Percentiles rank a stretch among this genome's conserved stretches.
Conservation (phyloP, 2,329 filamentous ascomycete species). For the Penicillium decumbens region DNA sequence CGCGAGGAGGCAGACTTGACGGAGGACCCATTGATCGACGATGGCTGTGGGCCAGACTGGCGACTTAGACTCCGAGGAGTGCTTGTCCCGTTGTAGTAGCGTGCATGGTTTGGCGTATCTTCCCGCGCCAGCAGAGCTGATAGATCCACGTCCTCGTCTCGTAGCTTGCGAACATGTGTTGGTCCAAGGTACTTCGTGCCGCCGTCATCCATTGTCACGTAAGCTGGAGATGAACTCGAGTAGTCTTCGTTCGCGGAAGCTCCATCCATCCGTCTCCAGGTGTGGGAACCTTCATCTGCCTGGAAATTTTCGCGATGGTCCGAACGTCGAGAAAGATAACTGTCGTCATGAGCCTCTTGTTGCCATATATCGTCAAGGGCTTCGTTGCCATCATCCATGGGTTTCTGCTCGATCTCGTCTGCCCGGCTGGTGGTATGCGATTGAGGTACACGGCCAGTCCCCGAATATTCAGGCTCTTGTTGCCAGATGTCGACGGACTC, state of each 20-base stretch:
- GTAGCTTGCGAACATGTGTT: constrained; percentile 32
- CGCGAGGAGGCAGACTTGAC: constrained; percentile 16
- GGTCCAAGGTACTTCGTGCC: constrained; percentile 28
- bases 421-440: constrained; percentile 1
- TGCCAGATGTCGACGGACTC: constrained; percentile 17
- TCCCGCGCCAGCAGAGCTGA: constrained; percentile 30
- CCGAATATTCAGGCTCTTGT: constrained; percentile 3
- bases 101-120: constrained; percentile 36
- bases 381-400: constrained; percentile 28
- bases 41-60: constrained; percentile 12
- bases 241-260: constrained; percentile 21
- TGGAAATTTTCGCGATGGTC: constrained; percentile 19
- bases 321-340: constrained; percentile 27
- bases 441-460: constrained; percentile 1
- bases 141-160: constrained; percentile 35
- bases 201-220: constrained; percentile 28
- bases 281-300: constrained; percentile 27
- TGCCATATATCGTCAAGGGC: constrained; percentile 48
- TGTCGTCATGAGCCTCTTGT: constrained; percentile 40
- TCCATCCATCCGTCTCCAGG: constrained; percentile 29
- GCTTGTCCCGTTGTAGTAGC: constrained; percentile 35
- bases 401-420: constrained; percentile 12
- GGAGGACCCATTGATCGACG: constrained; percentile 11
- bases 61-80: constrained; percentile 26
- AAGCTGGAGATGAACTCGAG: constrained; percentile 26